Conservation (phyloP, 2,329 filamentous ascomycete genomes). For the Thelonectria discophora region DNA sequence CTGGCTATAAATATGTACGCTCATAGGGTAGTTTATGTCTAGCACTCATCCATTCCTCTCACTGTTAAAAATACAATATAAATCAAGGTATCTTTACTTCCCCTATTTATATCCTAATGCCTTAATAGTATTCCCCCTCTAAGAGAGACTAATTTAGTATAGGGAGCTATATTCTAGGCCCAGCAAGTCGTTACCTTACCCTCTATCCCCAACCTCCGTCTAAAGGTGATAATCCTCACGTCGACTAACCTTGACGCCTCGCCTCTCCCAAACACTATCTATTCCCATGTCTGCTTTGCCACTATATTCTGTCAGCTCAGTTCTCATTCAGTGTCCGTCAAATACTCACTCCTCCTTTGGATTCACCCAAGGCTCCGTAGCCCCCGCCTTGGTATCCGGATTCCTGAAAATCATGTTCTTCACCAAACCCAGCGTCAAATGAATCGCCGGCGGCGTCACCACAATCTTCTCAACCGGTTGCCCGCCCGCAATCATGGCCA, state of each 20-base stretch:
- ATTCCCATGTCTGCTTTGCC: conserved; percentile 38
- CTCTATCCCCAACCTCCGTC: neutral
- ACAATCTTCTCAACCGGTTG: conserved; percentile 24
- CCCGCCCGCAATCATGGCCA: conserved; percentile 31
- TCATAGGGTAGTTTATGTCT: too few relatives aligned
- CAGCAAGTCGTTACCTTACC: too few relatives aligned
- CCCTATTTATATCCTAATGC: too few relatives aligned
- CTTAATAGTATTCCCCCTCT: too few relatives aligned
- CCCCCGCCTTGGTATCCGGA: conserved; percentile 28
- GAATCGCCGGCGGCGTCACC: conserved; percentile 35
- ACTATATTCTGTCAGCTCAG: neutral
- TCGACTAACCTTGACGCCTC: conserved; percentile 31
- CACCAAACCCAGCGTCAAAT: conserved; percentile 37
- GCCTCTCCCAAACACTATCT: conserved; percentile 35
- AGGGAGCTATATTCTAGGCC: too few relatives aligned
- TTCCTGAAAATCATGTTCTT: conserved; percentile 42
- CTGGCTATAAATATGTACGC: too few relatives aligned
- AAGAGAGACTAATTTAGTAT: too few relatives aligned
- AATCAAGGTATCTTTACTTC: too few relatives aligned
- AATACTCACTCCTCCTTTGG: conserved; percentile 39
- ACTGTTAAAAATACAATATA: too few relatives aligned
- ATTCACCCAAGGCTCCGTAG: conserved; percentile 31
- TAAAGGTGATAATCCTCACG: conserved; percentile 38
- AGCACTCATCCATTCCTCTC: too few relatives aligned
- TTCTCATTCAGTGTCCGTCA: fast-evolving